Percentiles rank a stretch among this genome's conserved stretches.
Conservation (phyloP, 208 protist species). For the Entamoeba invadens region DNA sequence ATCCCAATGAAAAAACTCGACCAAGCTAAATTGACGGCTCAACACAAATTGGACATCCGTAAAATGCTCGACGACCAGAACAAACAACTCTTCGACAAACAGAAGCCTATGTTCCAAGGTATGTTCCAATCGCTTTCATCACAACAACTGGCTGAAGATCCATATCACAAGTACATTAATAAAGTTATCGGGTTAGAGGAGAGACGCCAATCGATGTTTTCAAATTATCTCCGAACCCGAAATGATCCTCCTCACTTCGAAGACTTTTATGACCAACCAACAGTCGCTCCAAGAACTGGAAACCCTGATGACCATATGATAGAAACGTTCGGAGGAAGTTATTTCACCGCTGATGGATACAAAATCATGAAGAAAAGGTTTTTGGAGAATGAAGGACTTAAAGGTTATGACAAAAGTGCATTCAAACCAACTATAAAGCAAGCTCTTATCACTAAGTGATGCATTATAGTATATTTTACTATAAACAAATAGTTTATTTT, state of each 20-base stretch:
- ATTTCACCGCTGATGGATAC: neutral
- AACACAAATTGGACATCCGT: neutral
- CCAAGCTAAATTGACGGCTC: neutral
- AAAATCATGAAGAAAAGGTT: neutral
- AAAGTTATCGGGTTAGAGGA: neutral
- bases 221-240: neutral
- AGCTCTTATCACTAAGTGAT: neutral
- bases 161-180: neutral
- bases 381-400: neutral
- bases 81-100: neutral
- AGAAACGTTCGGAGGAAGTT: neutral
- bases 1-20: neutral
- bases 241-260: neutral
- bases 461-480: no score
- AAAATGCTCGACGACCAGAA: neutral
- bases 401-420: neutral
- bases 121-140: neutral
- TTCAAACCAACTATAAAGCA: neutral
- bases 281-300: neutral
- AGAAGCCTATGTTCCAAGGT: neutral
- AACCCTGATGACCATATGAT: neutral
- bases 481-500: no score
- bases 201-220: neutral
- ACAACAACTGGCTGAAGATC: neutral
- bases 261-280: neutral